Evolutionary conservation across 2,329 filamentous ascomycete species (phyloP).

Genomic region (Ophiostoma ips): DNA sequence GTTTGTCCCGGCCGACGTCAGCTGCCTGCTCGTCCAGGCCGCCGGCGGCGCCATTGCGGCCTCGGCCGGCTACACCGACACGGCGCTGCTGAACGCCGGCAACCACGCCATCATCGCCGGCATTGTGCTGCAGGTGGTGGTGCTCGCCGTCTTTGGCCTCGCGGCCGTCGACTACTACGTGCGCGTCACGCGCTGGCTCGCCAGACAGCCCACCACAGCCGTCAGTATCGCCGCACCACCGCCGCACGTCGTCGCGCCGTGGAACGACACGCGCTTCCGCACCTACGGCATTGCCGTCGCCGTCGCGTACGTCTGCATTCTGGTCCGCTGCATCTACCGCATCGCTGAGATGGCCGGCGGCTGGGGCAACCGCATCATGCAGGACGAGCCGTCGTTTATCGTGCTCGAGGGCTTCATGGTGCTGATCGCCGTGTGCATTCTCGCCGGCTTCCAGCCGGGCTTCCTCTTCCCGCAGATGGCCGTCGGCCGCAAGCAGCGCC

Average conservation of each 20-base stretch:
- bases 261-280: conserved; percentile 29
- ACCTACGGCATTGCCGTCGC: conserved; percentile 30
- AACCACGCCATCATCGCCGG: conserved; percentile 41
- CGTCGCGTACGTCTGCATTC: conserved; percentile 30
- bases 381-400: conserved; percentile 45
- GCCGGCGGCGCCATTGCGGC: conserved; percentile 43
- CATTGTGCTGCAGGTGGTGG: conserved; percentile 38
- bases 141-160: conserved; percentile 32
- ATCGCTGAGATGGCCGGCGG: conserved; percentile 49
- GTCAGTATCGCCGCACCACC: background rate
- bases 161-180: conserved; percentile 32
- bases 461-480: conserved; percentile 42
- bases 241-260: conserved; percentile 23
- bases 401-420: conserved; percentile 43
- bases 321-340: conserved; percentile 41
- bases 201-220: background rate
- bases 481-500: conserved; percentile 8
- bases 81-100: conserved; percentile 27
- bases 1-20: conserved; percentile 46
- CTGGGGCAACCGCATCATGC: conserved; percentile 51
- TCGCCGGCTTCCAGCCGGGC: conserved; percentile 41
- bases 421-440: conserved; percentile 32
- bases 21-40: conserved; percentile 44
- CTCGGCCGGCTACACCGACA: conserved; percentile 25
- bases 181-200: conserved; percentile 27